These are phyloP conservation scores for Helianthus annuus DNA, from an alignment of 129 eudicot species.

Conservation along the genomic window HanXRQr2.0-SUNRISE NC_035448.2:161708257-161708756, in stretches of 20 bases:
- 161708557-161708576: not conserved
- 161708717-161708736: no score
- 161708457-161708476: conserved; percentile 20
- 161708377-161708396: conserved; percentile 14
- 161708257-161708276: conserved; percentile 41
- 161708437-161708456: conserved; percentile 23
- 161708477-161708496: not conserved
- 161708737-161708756: no score
- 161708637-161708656: no score
- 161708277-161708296: not conserved
- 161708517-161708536: not conserved
- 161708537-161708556: not conserved
- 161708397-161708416: conserved; percentile 15
- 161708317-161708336: conserved; percentile 37
- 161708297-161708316: no score
- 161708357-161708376: conserved; percentile 14
- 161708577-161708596: no score
- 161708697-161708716: no score
- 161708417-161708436: conserved; percentile 18
- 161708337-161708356: conserved; percentile 5
- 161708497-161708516: not conserved
- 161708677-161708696: no score
- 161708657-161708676: no score
- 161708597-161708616: no score
- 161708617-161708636: no score